Base-by-base conservation (phyloP, 441 rosid genomes). In the Flueggea neowawraea region DNA sequence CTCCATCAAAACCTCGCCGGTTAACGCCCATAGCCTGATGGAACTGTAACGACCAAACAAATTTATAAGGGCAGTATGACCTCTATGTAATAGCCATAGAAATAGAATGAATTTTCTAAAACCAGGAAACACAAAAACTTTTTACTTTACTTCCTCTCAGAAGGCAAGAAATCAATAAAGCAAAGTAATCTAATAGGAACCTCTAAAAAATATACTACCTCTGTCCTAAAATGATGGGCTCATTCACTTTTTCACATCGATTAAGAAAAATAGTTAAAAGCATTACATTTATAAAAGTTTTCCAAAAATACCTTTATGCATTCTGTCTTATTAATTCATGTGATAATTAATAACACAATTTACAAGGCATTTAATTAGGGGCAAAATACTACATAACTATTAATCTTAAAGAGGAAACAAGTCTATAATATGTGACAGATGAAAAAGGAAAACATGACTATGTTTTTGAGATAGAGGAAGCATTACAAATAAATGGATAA, bases 1-100 rank as follows among this genome's bases (percentile, higher is more conserved):
- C 88, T 90, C 97, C 90, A 90, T 70, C 69, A 95, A 75, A 67
- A 80, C 80, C 84, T 92, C 75, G 12, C 99, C 97, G 58, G 86
- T 88, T 61, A 84, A 73, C 43, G 96, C 84, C 98, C 98, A 95
- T 58, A 91, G 70, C 73, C 83, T 90, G 67, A 95, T 74, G 65
- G 94, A 85, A 65, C 99, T 95, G 95, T 73, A 62, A 65, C 55
- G 66, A 69, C 9, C 12, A 67, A 78, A 65, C 0, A 64, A 10
- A 22, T 31, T 8, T 13, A 61, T 15, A 22, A 55, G 16, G 39
- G 28, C 28, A 22, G 28, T 22, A 22, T 32, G 32, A 51, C 17
- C 51, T 31, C 32, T 39, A 49, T 17, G 57, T 54, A 64, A 52
- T 57, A 68, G 58, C 48, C 1, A 49, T 54, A 55, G 10, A 55